These are phyloP conservation scores for Ophiostoma sp. DNA, from an alignment of 2,329 filamentous ascomycete species.

Conservation along the genomic window DNA sequence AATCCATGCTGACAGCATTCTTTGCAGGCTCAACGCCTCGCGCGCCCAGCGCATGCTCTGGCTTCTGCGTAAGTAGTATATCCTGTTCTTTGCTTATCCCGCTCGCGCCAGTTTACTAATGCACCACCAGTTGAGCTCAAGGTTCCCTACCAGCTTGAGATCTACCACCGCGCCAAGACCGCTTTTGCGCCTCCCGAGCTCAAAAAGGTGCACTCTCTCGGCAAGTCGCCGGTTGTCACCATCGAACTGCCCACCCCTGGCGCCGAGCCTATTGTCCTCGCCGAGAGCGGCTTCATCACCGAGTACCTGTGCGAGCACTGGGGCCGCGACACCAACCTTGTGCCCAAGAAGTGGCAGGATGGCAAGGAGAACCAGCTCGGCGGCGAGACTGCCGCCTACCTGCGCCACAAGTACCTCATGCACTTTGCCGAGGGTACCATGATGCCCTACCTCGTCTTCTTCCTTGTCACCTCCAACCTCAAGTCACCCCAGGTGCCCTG, in stretches of 20 bases:
- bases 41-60: conserved; percentile 78
- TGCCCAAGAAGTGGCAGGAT: conserved; percentile 51
- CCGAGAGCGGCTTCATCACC: conserved; percentile 74
- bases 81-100: neutral
- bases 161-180: conserved; percentile 61
- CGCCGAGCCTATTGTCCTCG: conserved; percentile 55
- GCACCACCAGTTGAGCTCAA: conserved; percentile 60
- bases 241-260: conserved; percentile 44
- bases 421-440: conserved; percentile 82
- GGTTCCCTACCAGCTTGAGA: conserved; percentile 71
- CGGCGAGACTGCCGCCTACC: conserved; percentile 57
- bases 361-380: conserved; percentile 54
- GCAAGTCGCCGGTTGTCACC: conserved; percentile 76
- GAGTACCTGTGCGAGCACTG: conserved; percentile 74
- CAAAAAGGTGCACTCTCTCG: conserved; percentile 73
- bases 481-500: conserved; percentile 47
- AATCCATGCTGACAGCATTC: neutral
- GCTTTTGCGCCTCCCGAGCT: conserved; percentile 70
- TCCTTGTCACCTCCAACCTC: conserved; percentile 53
- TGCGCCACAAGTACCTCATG: conserved; percentile 63
- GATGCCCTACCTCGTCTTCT: conserved; percentile 64
- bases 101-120: neutral
- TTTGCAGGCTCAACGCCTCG: conserved; percentile 69
- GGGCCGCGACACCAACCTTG: conserved; percentile 41
- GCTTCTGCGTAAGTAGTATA: conserved; percentile 50